phyloP scores from a whole-genome alignment of 2,329 filamentous ascomycete genomes.

The Neopestalotiopsis sp. region DNA sequence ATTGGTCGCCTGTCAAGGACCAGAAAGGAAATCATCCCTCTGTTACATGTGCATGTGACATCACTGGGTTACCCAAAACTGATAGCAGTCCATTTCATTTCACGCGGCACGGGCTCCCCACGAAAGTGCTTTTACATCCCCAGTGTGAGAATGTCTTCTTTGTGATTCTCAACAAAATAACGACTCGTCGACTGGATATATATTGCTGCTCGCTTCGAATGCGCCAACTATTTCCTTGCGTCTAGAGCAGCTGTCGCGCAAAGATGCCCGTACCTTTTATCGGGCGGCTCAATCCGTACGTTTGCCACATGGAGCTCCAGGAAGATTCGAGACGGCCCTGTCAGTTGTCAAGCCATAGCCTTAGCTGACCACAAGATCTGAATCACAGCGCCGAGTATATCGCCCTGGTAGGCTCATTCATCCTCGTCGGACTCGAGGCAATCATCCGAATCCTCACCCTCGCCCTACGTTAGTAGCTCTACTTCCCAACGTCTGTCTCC shows the following conservation, averaged over 20 bases:
- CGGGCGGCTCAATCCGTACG: conserved; percentile 46
- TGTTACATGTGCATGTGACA: conserved; percentile 32
- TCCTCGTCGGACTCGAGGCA: conserved; percentile 82
- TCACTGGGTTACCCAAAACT: conserved; percentile 25
- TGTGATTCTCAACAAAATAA: neutral
- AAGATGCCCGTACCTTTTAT: conserved; percentile 47
- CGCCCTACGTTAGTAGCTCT: conserved; percentile 72
- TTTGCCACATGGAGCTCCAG: conserved; percentile 23
- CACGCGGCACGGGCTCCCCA: conserved; percentile 16
- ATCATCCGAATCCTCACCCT: conserved; percentile 86
- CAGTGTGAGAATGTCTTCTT: neutral
- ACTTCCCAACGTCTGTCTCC: neutral
- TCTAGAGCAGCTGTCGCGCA: neutral
- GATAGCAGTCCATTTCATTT: conserved; percentile 11
- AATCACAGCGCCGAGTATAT: conserved; percentile 78
- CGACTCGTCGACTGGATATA: neutral
- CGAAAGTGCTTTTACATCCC: conserved; percentile 10
- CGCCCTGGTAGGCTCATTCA: conserved; percentile 81
- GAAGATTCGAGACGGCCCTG: conserved; percentile 21
- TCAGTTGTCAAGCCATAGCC: conserved; percentile 22
- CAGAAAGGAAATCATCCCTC: conserved; percentile 16
- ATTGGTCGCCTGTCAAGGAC: conserved; percentile 5
- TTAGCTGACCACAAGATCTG: conserved; percentile 10
- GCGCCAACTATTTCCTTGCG: neutral
- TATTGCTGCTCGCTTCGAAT: neutral